These are phyloP conservation scores for Emmonsia crescens DNA, from an alignment of 2,329 filamentous ascomycete genomes.

Conservation along the genomic window DNA sequence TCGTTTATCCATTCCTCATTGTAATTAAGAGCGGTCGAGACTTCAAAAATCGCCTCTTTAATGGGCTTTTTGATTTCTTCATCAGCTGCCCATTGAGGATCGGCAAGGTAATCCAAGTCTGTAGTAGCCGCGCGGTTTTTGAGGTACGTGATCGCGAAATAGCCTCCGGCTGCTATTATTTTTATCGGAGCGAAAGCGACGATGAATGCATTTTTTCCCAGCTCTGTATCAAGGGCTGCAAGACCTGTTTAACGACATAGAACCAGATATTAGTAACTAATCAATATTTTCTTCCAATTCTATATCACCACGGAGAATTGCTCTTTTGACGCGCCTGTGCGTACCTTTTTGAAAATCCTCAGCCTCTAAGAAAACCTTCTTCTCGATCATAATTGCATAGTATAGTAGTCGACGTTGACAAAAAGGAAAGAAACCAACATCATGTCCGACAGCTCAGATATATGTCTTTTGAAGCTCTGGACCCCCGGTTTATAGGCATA, in stretches of 20 bases:
- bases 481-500: neutral
- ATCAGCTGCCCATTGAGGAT: conserved; percentile 24
- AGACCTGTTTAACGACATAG: conserved; percentile 15
- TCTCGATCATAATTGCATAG: neutral
- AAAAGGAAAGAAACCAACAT: neutral
- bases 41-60: conserved; percentile 16
- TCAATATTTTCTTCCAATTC: neutral
- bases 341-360: conserved; percentile 3
- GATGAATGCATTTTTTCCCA: conserved; percentile 22
- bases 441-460: neutral
- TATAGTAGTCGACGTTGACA: neutral
- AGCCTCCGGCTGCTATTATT: conserved; percentile 22
- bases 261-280: neutral
- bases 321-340: neutral
- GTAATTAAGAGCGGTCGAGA: conserved; percentile 16
- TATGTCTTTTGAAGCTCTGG: neutral
- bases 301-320: neutral
- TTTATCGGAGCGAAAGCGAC: conserved; percentile 24
- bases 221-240: conserved; percentile 21
- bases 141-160: conserved; percentile 22
- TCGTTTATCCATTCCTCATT: conserved; percentile 23
- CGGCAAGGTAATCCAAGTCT: conserved; percentile 25
- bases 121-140: conserved; percentile 22
- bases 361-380: neutral
- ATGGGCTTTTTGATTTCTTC: conserved; percentile 22